A percentile compares a stretch with the other conserved stretches of the same genome.
Evolutionary conservation across 352 stramenopile genomes (phyloP).

Genomic region (Albugo candida): DNA sequence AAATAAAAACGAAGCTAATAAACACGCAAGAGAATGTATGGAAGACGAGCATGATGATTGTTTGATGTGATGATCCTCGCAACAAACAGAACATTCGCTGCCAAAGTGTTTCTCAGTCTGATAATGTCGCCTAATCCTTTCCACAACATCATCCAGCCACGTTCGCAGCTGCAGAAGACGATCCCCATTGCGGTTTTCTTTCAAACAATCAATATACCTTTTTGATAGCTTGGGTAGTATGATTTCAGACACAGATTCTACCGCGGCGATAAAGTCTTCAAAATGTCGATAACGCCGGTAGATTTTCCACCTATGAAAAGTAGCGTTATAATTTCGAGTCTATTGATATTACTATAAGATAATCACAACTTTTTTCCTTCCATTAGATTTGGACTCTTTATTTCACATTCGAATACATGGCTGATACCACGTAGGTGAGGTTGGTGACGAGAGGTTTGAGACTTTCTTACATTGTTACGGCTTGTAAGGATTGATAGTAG

Average conservation of each 20-base stretch:
- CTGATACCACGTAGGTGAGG: slow-evolving; percentile 8
- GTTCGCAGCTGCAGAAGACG: slow-evolving; percentile 48
- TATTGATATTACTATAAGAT: not conserved
- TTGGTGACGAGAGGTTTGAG: not conserved
- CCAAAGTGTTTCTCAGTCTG: slow-evolving; percentile 13
- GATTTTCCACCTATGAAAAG: slow-evolving; percentile 41
- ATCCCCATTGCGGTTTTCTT: slow-evolving; percentile 55
- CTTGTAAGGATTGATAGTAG: slow-evolving; percentile 66
- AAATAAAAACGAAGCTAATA: slow-evolving; percentile 49
- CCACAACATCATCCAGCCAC: slow-evolving; percentile 39
- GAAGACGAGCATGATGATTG: not conserved
- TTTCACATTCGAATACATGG: slow-evolving; percentile 57
- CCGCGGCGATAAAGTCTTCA: slow-evolving; percentile 34
- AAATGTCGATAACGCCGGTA: slow-evolving; percentile 74
- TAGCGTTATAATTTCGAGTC: not conserved
- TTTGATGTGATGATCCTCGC: not conserved
- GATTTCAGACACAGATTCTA: slow-evolving; percentile 4
- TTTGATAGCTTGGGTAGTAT: slow-evolving; percentile 43
- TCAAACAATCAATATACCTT: slow-evolving; percentile 65
- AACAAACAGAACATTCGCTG: not conserved
- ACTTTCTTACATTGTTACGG: slow-evolving; percentile 44
- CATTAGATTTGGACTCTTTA: slow-evolving; percentile 14
- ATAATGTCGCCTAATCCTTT: slow-evolving; percentile 52
- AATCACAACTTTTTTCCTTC: slow-evolving; percentile 22
- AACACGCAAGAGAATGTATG: slow-evolving; percentile 13